Evolutionary conservation across 768 basidiomycete species (phyloP).

Genomic region (Tephrocybe sp.): DNA sequence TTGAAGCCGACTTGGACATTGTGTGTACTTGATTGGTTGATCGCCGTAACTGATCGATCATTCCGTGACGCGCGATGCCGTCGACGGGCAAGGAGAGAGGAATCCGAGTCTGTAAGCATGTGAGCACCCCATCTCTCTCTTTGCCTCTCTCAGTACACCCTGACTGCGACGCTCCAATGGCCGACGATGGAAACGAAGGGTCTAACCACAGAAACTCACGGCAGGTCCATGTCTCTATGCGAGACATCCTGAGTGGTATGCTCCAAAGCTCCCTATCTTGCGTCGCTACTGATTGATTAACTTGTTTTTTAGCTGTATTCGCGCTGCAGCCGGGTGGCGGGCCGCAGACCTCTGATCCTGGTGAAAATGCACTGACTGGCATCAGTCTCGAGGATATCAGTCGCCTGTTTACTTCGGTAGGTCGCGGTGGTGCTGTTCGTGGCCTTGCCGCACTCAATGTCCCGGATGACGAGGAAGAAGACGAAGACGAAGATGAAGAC

Average conservation of each 20-base stretch:
- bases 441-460: background rate
- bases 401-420: conserved; percentile 23
- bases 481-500: conserved; percentile 30
- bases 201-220: background rate
- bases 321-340: conserved; percentile 28
- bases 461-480: conserved; percentile 15
- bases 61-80: conserved; percentile 12
- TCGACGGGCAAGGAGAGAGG: background rate
- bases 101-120: conserved; percentile 7
- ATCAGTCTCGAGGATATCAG: conserved; percentile 32
- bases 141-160: conserved; percentile 24
- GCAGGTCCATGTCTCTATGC: conserved; percentile 13
- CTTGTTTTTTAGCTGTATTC: conserved; percentile 28
- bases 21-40: conserved; percentile 6
- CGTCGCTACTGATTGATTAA: background rate
- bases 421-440: background rate
- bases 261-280: background rate
- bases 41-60: conserved; percentile 18
- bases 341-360: conserved; percentile 11
- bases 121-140: background rate
- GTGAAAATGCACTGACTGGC: conserved; percentile 23
- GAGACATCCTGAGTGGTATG: conserved; percentile 29
- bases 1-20: conserved; percentile 4
- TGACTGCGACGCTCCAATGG: conserved; percentile 21
- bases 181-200: conserved; percentile 18